Base-by-base conservation (phyloP, 2,329 filamentous ascomycete genomes). In the Cercospora canescens region DNA sequence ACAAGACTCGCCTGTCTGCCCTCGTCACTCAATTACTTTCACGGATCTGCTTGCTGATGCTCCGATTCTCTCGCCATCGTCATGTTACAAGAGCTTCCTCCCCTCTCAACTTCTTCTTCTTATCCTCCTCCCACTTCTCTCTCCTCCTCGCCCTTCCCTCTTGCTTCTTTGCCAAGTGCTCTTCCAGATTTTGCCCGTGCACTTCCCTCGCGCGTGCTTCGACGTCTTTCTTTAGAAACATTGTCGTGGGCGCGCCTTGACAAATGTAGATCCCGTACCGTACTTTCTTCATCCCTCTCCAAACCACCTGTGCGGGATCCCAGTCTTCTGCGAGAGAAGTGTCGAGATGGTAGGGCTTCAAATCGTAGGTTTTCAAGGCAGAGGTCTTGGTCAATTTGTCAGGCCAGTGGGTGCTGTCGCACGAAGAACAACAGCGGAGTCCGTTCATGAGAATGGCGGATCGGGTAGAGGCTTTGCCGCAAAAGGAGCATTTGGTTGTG, bases 311-410 rank as follows among this genome's bases (percentile, higher is more conserved):
- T 50, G 26, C 24, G 5, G 61, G 9, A 14, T 34, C 18, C 34
- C 14, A 18, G 48, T 45, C 28, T 26, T 41, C 18, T 67, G 56
- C n/a, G 54, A 57, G 7, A 60, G 55, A 4, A 68, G 72, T 18
- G 74, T 55, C 61, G 2, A 76, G 68, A 18, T 74, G 72, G 24
- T 73, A 59, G 11, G 72, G 67, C 8, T 66, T 67, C 4, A 76
- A 61, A 6, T 69, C 61, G 62, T 63, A 75, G 30, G 70, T 41
- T 12, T 66, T 68, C 30, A 67, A 70, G 2, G 75, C 75, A 14
- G 69, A 50, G 0, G 72, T 76, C 64, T 73, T 73, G 35, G 74
- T 76, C 32, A 76, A 75, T 62, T 73, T 76, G n/a, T 73, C 70
- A 4, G 70, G 67, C 74, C 75, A 77, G 16, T 76, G 56, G 45